Base-by-base conservation (phyloP, 108 stramenopile species). In the Craspedostauros australis region DNA sequence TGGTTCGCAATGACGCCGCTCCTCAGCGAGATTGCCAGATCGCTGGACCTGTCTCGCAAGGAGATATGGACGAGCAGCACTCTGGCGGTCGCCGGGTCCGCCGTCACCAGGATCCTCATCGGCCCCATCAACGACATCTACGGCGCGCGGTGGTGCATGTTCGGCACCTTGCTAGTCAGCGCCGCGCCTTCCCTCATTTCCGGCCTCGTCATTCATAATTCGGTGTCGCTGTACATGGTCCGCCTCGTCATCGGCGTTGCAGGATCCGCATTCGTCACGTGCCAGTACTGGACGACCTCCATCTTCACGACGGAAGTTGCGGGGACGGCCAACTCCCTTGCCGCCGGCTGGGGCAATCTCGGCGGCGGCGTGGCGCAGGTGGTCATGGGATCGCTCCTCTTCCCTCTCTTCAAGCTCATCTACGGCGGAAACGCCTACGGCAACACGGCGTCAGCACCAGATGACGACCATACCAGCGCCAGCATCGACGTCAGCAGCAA, bases 1-100 rank as follows among this genome's bases (percentile, higher is more conserved):
- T 86, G 85, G 85, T 84, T 87, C 68, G 39, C 73, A 21, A 68
- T 76, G 44, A 59, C 83, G 8, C 86, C 79, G 9, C 66, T 90
- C 7, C 46, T 89, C 43, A 21, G 68, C 3, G 80, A 82, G 42
- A 59, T 89, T 21, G 65, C 72, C 49, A 32, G 42, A 2, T 52
- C 64, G 8, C 70, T 89, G 11, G 46, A 50, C 11, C 45, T 89
- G 34, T 63, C 71, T 28, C 62, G 62, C 43, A 45, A 79, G 44
- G 60, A 86, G 38, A 75, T 86, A 21, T 82, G 76, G 74, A 72
- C 70, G 14, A 66, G 64, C 37, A 79, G 69, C 37, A 75, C 82
- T 26, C 44, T 43, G 44, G 56, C 73, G n/a, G 72, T 75, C 26
- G 72, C 78, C 27, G 79, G 81, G 2, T 66, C 79, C 0, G 56